Base-by-base conservation (phyloP, 371 early-diverging fungal genomes). In the Mortierella sp. region DNA sequence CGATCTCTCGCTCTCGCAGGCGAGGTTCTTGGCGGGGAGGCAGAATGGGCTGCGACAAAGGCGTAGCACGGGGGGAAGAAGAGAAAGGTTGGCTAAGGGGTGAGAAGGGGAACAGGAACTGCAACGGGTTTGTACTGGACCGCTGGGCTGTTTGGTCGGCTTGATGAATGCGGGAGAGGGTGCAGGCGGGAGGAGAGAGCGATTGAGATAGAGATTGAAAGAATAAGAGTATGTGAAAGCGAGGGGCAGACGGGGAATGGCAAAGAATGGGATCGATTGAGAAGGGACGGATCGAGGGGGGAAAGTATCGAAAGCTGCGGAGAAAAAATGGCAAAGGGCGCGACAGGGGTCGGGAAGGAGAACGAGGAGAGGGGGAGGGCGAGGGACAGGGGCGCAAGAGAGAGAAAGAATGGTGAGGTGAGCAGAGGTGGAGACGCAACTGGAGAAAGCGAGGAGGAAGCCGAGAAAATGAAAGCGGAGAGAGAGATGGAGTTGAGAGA, bases 251-350 rank as follows among this genome's bases (percentile, higher is more conserved):
- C 14, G 19, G 46, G 21, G 21, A 18, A 21, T 21, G 50, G 19
- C 11, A 30, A 51, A 62, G n/a, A 23, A 62, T 26, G 43, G 28
- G 68, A 37, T 57, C 26, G 53, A 26, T 4, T 5, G 48, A 68
- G 51, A 28, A 37, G n/a, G n/a, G n/a, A n/a, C n/a, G n/a, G n/a
- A n/a, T n/a, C n/a, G n/a, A n/a, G n/a, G n/a, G n/a, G n/a, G n/a
- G n/a, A n/a, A n/a, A n/a, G n/a, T n/a, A n/a, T n/a, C n/a, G n/a
- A n/a, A n/a, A n/a, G n/a, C n/a, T n/a, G n/a, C n/a, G n/a, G n/a
- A 55, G 37, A 50, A 37, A 26, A 14, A 19, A 45, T 51, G 65
- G 25, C 26, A 26, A 30, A 26, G 50, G 47, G 46, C 18, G 30
- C 30, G 51, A n/a, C 15, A 43, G 45, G 43, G 23, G 37, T 16